Percentiles rank a stretch among this genome's conserved stretches.
Evolutionary conservation across 2,329 filamentous ascomycete species (phyloP).

Genomic region (Zalaria obscura): DNA sequence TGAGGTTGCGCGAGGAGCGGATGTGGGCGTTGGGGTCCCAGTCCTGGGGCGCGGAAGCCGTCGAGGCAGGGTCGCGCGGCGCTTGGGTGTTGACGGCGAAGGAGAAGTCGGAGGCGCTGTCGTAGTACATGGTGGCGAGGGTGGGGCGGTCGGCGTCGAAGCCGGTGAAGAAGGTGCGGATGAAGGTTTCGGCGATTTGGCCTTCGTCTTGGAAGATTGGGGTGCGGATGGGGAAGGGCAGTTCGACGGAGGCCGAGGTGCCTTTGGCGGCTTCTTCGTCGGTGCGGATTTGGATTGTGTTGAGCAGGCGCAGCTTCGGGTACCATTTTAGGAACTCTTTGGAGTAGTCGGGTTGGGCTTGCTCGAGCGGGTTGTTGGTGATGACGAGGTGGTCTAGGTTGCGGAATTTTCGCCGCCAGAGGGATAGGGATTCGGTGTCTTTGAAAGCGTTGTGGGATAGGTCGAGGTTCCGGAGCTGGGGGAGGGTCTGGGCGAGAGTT

Average conservation of each 20-base stretch:
- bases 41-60: conserved; percentile 31
- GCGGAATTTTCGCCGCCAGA: conserved; percentile 68
- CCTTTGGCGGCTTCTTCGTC: conserved; percentile 51
- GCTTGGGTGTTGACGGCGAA: conserved; percentile 54
- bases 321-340: conserved; percentile 67
- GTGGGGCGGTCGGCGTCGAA: conserved; percentile 59
- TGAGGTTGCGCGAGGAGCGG: conserved; percentile 64
- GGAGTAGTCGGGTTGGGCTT: conserved; percentile 37
- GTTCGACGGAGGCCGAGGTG: conserved; percentile 36
- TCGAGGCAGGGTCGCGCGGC: conserved; percentile 29
- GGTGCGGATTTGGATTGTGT: conserved; percentile 59
- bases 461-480: conserved; percentile 77
- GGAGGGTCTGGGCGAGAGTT: conserved; percentile 63
- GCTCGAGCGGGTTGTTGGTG: conserved; percentile 56
- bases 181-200: conserved; percentile 60
- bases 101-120: conserved; percentile 61
- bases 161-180: conserved; percentile 56
- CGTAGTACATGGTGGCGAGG: conserved; percentile 57
- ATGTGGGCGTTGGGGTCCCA: conserved; percentile 70
- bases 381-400: conserved; percentile 70
- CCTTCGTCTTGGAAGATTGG: conserved; percentile 62
- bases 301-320: conserved; percentile 64
- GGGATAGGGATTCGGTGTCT: conserved; percentile 50
- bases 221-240: conserved; percentile 46
- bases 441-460: conserved; percentile 71